phyloP scores from a whole-genome alignment of 805 yeast species.

The Zygosaccharomyces siamensis region DNA sequence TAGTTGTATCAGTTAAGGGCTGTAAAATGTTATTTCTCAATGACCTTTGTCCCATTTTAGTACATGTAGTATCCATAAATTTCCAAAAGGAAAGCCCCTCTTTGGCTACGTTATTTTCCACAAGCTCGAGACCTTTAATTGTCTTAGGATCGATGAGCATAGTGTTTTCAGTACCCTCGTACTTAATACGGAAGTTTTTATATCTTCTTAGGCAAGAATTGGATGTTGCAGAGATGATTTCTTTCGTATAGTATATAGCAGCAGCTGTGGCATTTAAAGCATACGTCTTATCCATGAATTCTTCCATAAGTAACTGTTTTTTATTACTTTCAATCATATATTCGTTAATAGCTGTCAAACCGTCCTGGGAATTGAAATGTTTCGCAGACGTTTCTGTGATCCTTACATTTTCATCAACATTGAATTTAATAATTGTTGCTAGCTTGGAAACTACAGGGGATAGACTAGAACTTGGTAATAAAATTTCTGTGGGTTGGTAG shows the following conservation, averaged over 20 bases:
- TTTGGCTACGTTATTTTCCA: slow-evolving; percentile 32
- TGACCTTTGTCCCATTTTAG: slow-evolving; percentile 45
- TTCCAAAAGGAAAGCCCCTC: slow-evolving; percentile 36
- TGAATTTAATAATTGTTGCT: slow-evolving; percentile 36
- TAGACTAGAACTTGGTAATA: slow-evolving; percentile 33
- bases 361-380: slow-evolving; percentile 28
- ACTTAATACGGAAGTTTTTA: slow-evolving; percentile 36
- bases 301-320: slow-evolving; percentile 11
- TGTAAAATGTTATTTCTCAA: slow-evolving; percentile 43
- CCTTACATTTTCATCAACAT: slow-evolving; percentile 25
- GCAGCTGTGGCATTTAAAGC: slow-evolving; percentile 37
- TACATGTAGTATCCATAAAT: slow-evolving; percentile 37
- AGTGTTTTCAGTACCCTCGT: slow-evolving; percentile 38
- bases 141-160: slow-evolving; percentile 43
- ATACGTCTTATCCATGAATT: slow-evolving; percentile 28
- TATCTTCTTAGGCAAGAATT: slow-evolving; percentile 16
- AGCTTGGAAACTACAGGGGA: slow-evolving; percentile 32
- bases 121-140: slow-evolving; percentile 37
- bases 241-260: slow-evolving; percentile 26
- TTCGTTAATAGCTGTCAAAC: slow-evolving; percentile 23
- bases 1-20: slow-evolving; percentile 40
- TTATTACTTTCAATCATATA: slow-evolving; percentile 13
- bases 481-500: slow-evolving; percentile 34
- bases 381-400: slow-evolving; percentile 26
- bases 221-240: slow-evolving; percentile 11